Conservation (phyloP, 805 yeast species). For the Cyberlindnera lachancei region DNA sequence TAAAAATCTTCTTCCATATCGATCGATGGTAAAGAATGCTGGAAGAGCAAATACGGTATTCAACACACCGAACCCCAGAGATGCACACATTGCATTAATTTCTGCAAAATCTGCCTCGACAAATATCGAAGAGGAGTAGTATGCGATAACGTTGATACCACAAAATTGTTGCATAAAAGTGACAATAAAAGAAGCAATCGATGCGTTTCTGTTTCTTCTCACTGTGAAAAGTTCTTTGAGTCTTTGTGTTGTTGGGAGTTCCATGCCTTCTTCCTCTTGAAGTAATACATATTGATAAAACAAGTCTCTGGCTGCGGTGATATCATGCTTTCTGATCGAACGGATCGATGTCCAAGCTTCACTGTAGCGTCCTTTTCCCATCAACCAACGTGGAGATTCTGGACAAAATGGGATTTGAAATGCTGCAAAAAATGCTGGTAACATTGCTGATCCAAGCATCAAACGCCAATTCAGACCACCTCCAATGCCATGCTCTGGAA, state of each 20-base stretch:
- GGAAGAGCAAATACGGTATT: conserved; percentile 79
- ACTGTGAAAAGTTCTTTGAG: conserved; percentile 54
- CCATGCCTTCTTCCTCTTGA: conserved; percentile 50
- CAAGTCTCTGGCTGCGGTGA: conserved; percentile 64
- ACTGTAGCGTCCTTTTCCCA: conserved; percentile 58
- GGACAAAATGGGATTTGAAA: conserved; percentile 61
- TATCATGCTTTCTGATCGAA: conserved; percentile 40
- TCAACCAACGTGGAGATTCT: conserved; percentile 71
- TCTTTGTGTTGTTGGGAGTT: conserved; percentile 38
- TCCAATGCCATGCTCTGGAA: conserved; percentile 29
- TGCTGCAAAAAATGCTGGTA: conserved; percentile 57
- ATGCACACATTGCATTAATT: conserved; percentile 62
- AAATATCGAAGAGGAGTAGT: conserved; percentile 75
- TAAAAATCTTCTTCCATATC: conserved; percentile 62
- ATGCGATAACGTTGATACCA: conserved; percentile 84
- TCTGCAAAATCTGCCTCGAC: conserved; percentile 56
- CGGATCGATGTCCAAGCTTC: conserved; percentile 50
- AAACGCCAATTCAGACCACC: conserved; percentile 58
- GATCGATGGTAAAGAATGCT: conserved; percentile 73
- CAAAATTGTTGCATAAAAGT: conserved; percentile 91
- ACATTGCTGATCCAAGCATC: conserved; percentile 60
- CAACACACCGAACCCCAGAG: conserved; percentile 81
- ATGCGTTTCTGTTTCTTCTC: conserved; percentile 79
- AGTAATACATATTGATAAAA: conserved; percentile 62
- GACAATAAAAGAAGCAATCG: conserved; percentile 70